Evolutionary conservation across 2,329 filamentous ascomycete species (phyloP).

Genomic region (Hawksworthiomyces lignivorus): DNA sequence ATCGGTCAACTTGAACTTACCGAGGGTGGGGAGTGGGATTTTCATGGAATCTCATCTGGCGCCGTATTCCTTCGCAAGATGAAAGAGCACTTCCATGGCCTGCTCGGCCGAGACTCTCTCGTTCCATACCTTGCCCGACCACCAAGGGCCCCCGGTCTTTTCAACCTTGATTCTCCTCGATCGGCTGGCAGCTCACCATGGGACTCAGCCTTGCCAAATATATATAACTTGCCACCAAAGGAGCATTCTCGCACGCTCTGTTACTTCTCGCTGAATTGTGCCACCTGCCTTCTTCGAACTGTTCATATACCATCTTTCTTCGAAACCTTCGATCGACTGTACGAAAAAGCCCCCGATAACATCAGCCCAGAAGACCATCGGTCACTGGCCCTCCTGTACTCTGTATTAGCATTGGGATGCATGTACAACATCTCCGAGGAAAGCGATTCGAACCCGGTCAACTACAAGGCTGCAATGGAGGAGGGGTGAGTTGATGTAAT

Average conservation of each 20-base stretch:
- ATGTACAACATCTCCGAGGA: slow-evolving; percentile 58
- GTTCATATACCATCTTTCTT: slow-evolving; percentile 79
- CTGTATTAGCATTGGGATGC: slow-evolving; percentile 63
- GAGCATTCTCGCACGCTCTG: slow-evolving; percentile 46
- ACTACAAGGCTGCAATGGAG: slow-evolving; percentile 44
- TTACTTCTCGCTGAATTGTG: slow-evolving; percentile 48
- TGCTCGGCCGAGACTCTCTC: slow-evolving; percentile 59
- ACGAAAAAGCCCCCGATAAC: slow-evolving; percentile 57
- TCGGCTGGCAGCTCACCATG: slow-evolving; percentile 57
- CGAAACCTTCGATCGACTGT: slow-evolving; percentile 67
- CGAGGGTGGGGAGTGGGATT: slow-evolving; percentile 88
- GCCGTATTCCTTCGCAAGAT: slow-evolving; percentile 81
- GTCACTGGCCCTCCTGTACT: slow-evolving; percentile 64
- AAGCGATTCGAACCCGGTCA: slow-evolving; percentile 36
- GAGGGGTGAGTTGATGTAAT: slow-evolving; percentile 40
- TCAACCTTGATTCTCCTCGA: slow-evolving; percentile 62
- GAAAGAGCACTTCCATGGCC: slow-evolving; percentile 75
- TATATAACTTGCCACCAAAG: slow-evolving; percentile 62
- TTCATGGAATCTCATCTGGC: slow-evolving; percentile 87
- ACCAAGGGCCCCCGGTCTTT: slow-evolving; percentile 40
- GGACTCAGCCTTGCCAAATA: slow-evolving; percentile 43
- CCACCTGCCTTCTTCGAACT: slow-evolving; percentile 56
- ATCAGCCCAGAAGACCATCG: slow-evolving; percentile 57
- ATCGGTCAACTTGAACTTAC: slow-evolving; percentile 87
- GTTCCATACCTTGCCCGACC: slow-evolving; percentile 50